A percentile compares a stretch with the other conserved stretches of the same genome.
Conservation (phyloP, 2,329 filamentous ascomycete genomes). For the Cryphonectria carpinicola region DNA sequence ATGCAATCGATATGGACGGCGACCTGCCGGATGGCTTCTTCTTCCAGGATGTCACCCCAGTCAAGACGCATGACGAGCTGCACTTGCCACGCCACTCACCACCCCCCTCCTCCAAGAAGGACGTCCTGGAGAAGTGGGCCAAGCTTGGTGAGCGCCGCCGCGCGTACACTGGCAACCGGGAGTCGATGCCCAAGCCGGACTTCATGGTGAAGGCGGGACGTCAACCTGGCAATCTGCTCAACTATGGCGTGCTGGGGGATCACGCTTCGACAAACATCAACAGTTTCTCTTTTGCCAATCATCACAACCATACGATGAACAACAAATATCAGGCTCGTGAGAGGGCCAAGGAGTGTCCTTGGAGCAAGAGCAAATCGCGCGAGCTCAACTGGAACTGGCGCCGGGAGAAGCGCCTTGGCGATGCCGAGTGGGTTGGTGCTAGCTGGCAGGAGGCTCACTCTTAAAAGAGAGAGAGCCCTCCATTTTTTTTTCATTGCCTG, state of each 20-base stretch:
- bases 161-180: constrained; percentile 59
- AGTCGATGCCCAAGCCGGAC: constrained; percentile 50
- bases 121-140: constrained; percentile 80
- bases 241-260: constrained; percentile 54
- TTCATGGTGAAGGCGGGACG: constrained; percentile 50
- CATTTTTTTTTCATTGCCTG: constrained; percentile 34
- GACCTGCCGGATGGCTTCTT: constrained; percentile 73
- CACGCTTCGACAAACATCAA: constrained; percentile 38
- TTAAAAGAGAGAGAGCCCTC: constrained; percentile 33
- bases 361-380: constrained; percentile 56
- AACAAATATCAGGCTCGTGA: constrained; percentile 49
- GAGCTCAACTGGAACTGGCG: constrained; percentile 63
- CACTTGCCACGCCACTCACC: constrained; percentile 60
- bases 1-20: constrained; percentile 59
- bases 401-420: constrained; percentile 67
- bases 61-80: constrained; percentile 39
- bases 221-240: constrained; percentile 44
- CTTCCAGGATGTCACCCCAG: constrained; percentile 66
- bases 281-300: constrained; percentile 29
- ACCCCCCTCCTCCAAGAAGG: constrained; percentile 67
- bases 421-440: constrained; percentile 91
- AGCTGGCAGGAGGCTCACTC: constrained; percentile 69
- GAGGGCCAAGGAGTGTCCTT: constrained; percentile 57
- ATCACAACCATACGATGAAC: constrained; percentile 37
- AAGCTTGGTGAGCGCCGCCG: constrained; percentile 83